Evolutionary conservation across 2,329 filamentous ascomycete genomes (phyloP).

Genomic region (Aureobasidium sp.): DNA sequence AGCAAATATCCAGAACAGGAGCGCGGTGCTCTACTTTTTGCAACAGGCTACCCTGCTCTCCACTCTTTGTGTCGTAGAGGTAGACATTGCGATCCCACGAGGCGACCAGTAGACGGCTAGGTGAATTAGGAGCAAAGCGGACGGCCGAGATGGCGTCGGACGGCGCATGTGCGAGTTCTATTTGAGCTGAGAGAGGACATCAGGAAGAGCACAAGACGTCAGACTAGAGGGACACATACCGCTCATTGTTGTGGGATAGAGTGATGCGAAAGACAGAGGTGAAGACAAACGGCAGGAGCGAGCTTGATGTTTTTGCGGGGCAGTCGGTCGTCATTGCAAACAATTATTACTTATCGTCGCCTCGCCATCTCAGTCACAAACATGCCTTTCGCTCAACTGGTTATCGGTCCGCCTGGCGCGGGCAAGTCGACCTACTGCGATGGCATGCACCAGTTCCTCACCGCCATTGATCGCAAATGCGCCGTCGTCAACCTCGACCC

Average conservation of each 20-base stretch:
- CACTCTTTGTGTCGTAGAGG: constrained; percentile 64
- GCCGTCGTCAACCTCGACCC: constrained; percentile 95
- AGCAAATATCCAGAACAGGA: constrained; percentile 86
- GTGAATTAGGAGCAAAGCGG: constrained; percentile 72
- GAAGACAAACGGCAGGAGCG: not conserved
- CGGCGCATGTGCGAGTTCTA: constrained; percentile 74
- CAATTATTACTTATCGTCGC: not conserved
- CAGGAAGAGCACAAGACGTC: not conserved
- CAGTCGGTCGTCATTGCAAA: not conserved
- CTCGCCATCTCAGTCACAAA: not conserved
- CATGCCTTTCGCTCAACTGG: constrained; percentile 22
- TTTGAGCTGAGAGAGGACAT: constrained; percentile 45
- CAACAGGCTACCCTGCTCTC: constrained; percentile 54
- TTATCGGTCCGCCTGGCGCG: constrained; percentile 74
- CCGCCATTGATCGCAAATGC: constrained; percentile 88
- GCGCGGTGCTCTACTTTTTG: constrained; percentile 73
- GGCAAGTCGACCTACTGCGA: constrained; percentile 98
- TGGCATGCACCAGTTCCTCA: constrained; percentile 98
- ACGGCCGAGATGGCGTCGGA: constrained; percentile 81
- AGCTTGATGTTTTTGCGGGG: constrained; percentile 5
- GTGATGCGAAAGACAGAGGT: not conserved
- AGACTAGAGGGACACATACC: not conserved
- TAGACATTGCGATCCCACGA: constrained; percentile 94
- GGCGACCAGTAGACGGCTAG: constrained; percentile 73
- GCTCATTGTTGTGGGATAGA: not conserved